Evolutionary conservation across 1,284 basidiomycete species (phyloP).

Genomic region (Crucibulum parvulum): DNA sequence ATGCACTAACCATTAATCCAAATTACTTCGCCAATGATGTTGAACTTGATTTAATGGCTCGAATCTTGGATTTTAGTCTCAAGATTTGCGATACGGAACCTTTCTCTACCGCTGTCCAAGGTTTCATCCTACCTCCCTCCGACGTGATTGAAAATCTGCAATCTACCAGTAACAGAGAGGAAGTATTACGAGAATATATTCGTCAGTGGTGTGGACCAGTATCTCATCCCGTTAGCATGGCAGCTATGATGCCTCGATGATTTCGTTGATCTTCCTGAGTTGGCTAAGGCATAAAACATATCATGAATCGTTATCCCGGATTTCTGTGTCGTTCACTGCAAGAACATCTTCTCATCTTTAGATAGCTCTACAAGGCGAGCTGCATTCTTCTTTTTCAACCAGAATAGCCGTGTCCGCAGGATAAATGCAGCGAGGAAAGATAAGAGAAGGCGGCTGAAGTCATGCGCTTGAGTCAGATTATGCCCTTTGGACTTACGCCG

Average conservation of each 20-base stretch:
- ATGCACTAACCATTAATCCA: conserved; percentile 48
- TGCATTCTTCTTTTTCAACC: conserved; percentile 44
- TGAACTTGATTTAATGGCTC: conserved; percentile 44
- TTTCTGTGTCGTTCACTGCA: conserved; percentile 32
- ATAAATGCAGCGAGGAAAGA: conserved; percentile 47
- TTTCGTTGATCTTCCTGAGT: not conserved
- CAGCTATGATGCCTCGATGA: conserved; percentile 53
- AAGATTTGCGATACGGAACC: conserved; percentile 25
- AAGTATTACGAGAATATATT: conserved; percentile 14
- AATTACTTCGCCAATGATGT: conserved; percentile 43
- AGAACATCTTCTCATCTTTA: conserved; percentile 36
- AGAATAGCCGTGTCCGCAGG: conserved; percentile 47
- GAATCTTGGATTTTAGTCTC: conserved; percentile 42
- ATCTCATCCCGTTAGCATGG: conserved; percentile 29
- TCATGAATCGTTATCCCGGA: too few species aligned
- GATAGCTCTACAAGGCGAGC: conserved; percentile 25
- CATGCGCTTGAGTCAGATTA: not conserved
- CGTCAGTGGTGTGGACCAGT: conserved; percentile 7
- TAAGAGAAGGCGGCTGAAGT: conserved; percentile 46
- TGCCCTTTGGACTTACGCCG: conserved; percentile 40
- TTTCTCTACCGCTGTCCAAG: conserved; percentile 21
- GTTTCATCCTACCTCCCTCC: not conserved
- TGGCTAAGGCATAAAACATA: conserved; percentile 49
- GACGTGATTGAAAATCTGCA: not conserved
- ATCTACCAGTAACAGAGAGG: not conserved